Evolutionary conservation across 805 yeast species (phyloP).

Genomic region (Cyberlindnera samutprakarnensis): DNA sequence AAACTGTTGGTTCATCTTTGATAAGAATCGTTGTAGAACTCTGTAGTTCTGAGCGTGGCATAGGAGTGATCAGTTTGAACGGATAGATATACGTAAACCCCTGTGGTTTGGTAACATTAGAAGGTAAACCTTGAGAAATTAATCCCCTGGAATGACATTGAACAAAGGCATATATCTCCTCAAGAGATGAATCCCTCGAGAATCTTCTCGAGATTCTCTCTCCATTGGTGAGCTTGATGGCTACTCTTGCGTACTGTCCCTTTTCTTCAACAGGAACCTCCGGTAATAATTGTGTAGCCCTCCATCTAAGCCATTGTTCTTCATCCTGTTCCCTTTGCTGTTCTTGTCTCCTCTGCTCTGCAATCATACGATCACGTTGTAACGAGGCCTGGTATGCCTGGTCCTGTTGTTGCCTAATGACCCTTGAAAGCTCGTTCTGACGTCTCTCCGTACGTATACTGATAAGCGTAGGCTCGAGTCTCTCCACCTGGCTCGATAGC

Average conservation of each 20-base stretch:
- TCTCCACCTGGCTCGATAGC: slow-evolving; percentile 39
- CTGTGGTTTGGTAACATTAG: slow-evolving; percentile 25
- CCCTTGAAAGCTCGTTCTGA: slow-evolving; percentile 48
- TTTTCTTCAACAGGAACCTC: slow-evolving; percentile 22
- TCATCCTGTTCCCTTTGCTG: slow-evolving; percentile 18
- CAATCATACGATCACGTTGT: slow-evolving; percentile 54
- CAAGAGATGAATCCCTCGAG: slow-evolving; percentile 37
- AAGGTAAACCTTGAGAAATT: slow-evolving; percentile 13
- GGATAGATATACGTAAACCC: slow-evolving; percentile 38
- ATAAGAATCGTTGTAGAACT: slow-evolving; percentile 25
- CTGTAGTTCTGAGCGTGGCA: slow-evolving; percentile 44
- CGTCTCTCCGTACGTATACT: slow-evolving; percentile 56
- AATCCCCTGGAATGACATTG: slow-evolving; percentile 38
- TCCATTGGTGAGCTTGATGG: slow-evolving; percentile 61
- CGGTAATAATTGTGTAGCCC: slow-evolving; percentile 26
- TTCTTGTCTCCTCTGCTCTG: slow-evolving; percentile 29
- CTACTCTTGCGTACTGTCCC: slow-evolving; percentile 47
- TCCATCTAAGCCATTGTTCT: slow-evolving; percentile 44
- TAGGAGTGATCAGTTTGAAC: slow-evolving; percentile 47
- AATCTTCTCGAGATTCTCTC: slow-evolving; percentile 47
- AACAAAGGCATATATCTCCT: slow-evolving; percentile 65
- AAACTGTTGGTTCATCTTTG: slow-evolving; percentile 37
- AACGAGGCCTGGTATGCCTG: slow-evolving; percentile 67
- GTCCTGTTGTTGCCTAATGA: slow-evolving; percentile 66
- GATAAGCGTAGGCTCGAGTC: slow-evolving; percentile 54